Evolutionary conservation across 192 early-diverging fungal genomes (phyloP), one percentile per base, ranked within the genome.

Genomic region (Mortierella hygrophila): DNA sequence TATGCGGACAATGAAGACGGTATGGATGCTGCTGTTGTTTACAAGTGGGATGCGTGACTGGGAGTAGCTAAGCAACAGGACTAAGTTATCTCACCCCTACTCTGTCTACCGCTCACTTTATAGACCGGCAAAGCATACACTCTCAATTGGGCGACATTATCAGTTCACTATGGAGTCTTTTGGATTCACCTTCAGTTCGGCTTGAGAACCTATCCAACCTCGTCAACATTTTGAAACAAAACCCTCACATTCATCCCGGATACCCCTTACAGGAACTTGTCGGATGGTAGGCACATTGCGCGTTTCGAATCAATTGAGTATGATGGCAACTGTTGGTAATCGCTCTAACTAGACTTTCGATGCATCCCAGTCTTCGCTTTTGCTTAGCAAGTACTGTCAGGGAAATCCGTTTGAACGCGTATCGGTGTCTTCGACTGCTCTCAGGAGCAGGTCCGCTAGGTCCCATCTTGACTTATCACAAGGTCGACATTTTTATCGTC

Each of bases 401-500:
- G 57, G 95, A 96, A 52, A 82, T 95, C 4, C 91, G 95, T 13
- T 81, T 94, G n/a, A 89, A 89, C 54, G 92, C 89, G 0, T 94
- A 92, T 75, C 88, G 95, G 52, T 91, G 93, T 23, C 75, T 96
- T 38, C 89, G 94, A 26, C 91, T 94, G 40, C 81, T 95, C 9
- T 89, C 93, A 41, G 88, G 74, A 29, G 79, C 74, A 54, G 80
- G 88, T 20, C 78, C 70, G 13, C 87, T 92, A 42, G 84, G 90
- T 37, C 85, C 85, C 15, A 63, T 87, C 10, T 87, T 95, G 74
- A 81, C 92, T 49, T 80, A 85, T 0, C 76, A 86, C 72, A 91
- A 94, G 46, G 78, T 96, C 16, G 96, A 96, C 77, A 77, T 96
- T 41, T 96, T 97, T 77, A 90, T 96, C 73, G 87, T 95, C 72